A percentile compares a stretch with the other conserved stretches of the same genome.
These are phyloP conservation scores for Vigna angularis DNA, from an alignment of 306 rosid species.

Conservation along the genomic window DNA sequence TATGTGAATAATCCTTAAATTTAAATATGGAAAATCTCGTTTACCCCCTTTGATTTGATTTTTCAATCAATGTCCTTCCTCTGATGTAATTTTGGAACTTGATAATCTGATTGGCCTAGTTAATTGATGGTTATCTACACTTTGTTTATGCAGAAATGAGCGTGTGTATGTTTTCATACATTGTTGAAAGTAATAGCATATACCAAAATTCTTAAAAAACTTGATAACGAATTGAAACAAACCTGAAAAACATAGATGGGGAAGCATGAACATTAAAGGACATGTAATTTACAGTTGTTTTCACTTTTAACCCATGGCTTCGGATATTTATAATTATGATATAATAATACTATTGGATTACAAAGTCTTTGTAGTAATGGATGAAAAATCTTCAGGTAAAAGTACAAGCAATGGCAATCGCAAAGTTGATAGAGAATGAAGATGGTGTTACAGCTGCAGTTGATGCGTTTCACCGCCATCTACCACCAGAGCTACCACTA, in stretches of 20 bases:
- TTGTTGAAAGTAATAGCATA: too few species aligned
- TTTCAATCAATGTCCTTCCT: background rate
- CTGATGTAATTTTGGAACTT: conserved; percentile 58
- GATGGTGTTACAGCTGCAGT: conserved; percentile 89
- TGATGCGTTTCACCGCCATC: conserved; percentile 76
- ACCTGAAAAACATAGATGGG: too few species aligned
- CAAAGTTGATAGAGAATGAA: conserved; percentile 72
- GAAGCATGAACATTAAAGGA: too few species aligned
- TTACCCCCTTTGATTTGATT: background rate
- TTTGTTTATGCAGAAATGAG: background rate
- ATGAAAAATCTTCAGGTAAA: conserved; percentile 60
- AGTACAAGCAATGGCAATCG: conserved; percentile 62
- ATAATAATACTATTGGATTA: background rate
- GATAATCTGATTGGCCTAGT: background rate
- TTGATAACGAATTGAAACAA: too few species aligned
- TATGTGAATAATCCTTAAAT: conserved; percentile 8
- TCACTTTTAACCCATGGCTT: too few species aligned
- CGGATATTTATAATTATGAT: too few species aligned
- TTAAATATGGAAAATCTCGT: background rate
- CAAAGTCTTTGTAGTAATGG: background rate
- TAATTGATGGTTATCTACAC: background rate
- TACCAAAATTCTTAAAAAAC: too few species aligned
- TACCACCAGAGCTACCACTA: conserved; percentile 73
- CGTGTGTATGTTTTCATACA: too few species aligned
- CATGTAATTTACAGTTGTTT: background rate